Conservation (phyloP, 805 yeast genomes). For the Ogataea nakhonphanomensis region DNA sequence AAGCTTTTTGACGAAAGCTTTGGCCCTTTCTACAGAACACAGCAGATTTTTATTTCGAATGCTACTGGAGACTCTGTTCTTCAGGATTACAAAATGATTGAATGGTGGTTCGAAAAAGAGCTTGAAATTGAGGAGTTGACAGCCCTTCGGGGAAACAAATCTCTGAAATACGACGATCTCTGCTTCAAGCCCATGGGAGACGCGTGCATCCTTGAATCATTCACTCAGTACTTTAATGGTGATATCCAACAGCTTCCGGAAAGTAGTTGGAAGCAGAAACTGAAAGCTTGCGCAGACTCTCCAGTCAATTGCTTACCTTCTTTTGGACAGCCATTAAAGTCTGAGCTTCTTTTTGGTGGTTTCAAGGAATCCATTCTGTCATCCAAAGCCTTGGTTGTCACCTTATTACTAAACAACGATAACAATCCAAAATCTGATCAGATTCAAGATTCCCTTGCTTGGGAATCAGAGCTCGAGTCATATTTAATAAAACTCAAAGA, state of each 20-base stretch:
- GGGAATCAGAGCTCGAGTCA: constrained; percentile 70
- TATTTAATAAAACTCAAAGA: constrained; percentile 43
- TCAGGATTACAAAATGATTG: constrained; percentile 56
- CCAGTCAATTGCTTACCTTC: constrained; percentile 90
- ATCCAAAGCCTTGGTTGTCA: constrained; percentile 72
- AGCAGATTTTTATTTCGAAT: constrained; percentile 74
- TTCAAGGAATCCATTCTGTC: constrained; percentile 43
- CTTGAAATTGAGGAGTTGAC: constrained; percentile 39
- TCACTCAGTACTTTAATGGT: constrained; percentile 83
- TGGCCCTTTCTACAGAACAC: constrained; percentile 89
- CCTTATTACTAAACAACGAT: constrained; percentile 62
- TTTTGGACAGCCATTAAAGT: constrained; percentile 85
- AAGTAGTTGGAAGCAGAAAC: constrained; percentile 50
- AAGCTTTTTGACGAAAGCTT: constrained; percentile 71
- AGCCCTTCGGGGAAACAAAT: constrained; percentile 18
- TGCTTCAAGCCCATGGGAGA: constrained; percentile 84
- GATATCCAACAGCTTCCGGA: constrained; percentile 47
- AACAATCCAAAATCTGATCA: constrained; percentile 41
- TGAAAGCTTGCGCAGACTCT: constrained; percentile 62
- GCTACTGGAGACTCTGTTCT: constrained; percentile 64
- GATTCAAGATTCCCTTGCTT: constrained; percentile 41
- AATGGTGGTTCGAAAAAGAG: constrained; percentile 92
- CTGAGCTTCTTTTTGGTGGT: constrained; percentile 68
- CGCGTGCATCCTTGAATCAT: constrained; percentile 79
- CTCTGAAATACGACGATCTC: constrained; percentile 51